Base-by-base conservation (phyloP, 2,329 filamentous ascomycete genomes). In the Pseudogymnoascus destructans region DNA sequence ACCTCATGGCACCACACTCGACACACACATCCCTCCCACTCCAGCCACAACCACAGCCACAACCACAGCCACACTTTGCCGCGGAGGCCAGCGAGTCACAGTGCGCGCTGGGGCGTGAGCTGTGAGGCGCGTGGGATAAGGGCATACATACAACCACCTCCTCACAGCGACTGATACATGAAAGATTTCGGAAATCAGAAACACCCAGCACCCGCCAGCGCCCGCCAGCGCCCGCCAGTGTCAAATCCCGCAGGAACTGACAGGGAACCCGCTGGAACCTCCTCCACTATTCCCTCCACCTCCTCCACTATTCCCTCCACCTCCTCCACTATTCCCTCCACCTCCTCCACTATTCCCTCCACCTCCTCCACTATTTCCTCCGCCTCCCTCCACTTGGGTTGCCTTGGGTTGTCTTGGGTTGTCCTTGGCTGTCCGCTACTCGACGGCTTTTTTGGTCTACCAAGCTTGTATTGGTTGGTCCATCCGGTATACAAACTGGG, bases 261-360 rank as follows among this genome's bases (percentile, higher is more conserved):
- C 40, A 46, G 40, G 40, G 40, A 46, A 46, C 40, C 13, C 21
- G 40, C n/a, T n/a, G n/a, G n/a, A n/a, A 46, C 3, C 40, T 46
- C 40, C 40, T 46, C 40, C 40, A 46, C 40, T 46, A 46, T 46
- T 46, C 15, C 40, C 40, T 46, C 40, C 40, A 46, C 40, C 5
- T 46, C 40, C 40, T 46, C 40, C 40, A 46, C 40, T 46, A n/a
- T n/a, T n/a, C n/a, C n/a, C n/a, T n/a, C n/a, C n/a, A 46, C 3
- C 40, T 46, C 40, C 40, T 46, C 40, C 40, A 46, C 40, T 46
- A 46, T 46, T 46, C 15, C 40, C 40, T 46, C 40, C 40, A 46
- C 40, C 5, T 46, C 40, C 40, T 46, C 40, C 40, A 46, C 40
- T 46, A 46, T 1, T 21, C 25, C 40, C 40, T 46, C 40, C 40